Base-by-base conservation (phyloP, 2,329 filamentous ascomycete genomes). In the Biscogniauxia mediterranea region DNA sequence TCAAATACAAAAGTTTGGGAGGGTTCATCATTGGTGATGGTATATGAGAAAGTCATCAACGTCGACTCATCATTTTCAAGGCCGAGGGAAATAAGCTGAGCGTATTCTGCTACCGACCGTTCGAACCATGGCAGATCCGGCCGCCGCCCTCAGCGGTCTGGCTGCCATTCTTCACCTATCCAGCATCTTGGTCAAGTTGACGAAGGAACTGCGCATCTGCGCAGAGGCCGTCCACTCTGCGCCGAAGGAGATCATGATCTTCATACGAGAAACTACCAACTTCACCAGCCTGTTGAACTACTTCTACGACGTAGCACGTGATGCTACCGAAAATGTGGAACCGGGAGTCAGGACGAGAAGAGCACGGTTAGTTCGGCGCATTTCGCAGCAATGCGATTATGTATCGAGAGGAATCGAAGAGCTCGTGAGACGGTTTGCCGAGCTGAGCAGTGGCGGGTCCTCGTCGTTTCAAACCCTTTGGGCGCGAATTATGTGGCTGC, bases 91-190 rank as follows among this genome's bases (percentile, higher is more conserved):
- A 28, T 28, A 19, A 23, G 21, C 21, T 28, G 32, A 38, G 32
- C 32, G 38, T n/a, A 46, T n/a, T 17, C 11, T 46, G 17, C 54
- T n/a, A 55, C 17, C 54, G 38, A 23, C 28, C 26, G 13, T 20
- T 21, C 38, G n/a, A 38, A 52, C 21, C 26, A 67, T 67, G 65
- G 57, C 61, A 11, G 65, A 67, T 17, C 57, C 61, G 42, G 50
- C 67, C 42, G 54, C 57, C 38, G 42, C 62, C 20, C 51, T 67
- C n/a, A 60, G 65, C 50, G 61, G 61, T 52, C 61, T 67, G 42
- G 54, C 66, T n/a, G 65, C 66, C 25, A 63, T 68, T n/a, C 57
- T 64, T 58, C 61, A 64, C 21, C 21, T 68, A 51, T 60, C 61
- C 15, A 57, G 56, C 28, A 50, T 54, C 9, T 32, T 67, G 21